Percentiles rank a stretch among this genome's conserved stretches.
phyloP scores from a whole-genome alignment of 805 yeast species.

The Ogataea methylovora region DNA sequence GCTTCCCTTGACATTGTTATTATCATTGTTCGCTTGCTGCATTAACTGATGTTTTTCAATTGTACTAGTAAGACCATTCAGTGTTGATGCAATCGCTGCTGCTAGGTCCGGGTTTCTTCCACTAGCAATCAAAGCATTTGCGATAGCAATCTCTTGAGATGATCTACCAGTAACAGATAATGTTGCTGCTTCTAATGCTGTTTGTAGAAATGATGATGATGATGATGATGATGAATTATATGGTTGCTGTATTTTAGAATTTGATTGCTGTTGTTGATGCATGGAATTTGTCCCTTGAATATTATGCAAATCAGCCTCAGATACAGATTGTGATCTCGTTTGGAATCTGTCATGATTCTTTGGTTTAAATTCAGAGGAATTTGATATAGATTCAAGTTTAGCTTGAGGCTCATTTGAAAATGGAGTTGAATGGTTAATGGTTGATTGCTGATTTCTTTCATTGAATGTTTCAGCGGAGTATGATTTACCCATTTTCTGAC shows the following conservation, averaged over 20 bases:
- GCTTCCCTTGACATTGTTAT: no score
- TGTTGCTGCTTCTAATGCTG: conserved; percentile 49
- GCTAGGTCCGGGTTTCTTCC: conserved; percentile 43
- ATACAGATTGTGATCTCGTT: no score
- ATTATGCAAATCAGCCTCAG: no score
- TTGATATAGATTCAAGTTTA: neutral
- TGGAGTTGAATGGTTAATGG: conserved; percentile 5
- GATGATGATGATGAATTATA: neutral
- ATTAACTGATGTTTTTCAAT: conserved; percentile 8
- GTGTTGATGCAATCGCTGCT: conserved; percentile 17
- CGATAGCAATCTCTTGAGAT: conserved; percentile 41
- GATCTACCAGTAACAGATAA: conserved; percentile 50
- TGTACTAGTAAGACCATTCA: conserved; percentile 14
- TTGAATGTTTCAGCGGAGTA: no score
- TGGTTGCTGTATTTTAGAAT: neutral
- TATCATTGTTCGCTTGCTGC: neutral
- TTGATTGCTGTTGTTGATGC: no score
- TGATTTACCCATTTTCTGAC: conserved; percentile 4
- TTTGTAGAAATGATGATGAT: conserved; percentile 20
- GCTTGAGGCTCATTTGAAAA: neutral
- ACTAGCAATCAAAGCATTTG: conserved; percentile 38
- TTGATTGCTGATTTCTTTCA: conserved; percentile 16
- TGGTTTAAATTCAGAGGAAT: neutral
- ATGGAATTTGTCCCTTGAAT: no score
- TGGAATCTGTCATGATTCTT: no score